phyloP scores from a whole-genome alignment of 495 filamentous ascomycete genomes.

The Penicillium waksmanii region DNA sequence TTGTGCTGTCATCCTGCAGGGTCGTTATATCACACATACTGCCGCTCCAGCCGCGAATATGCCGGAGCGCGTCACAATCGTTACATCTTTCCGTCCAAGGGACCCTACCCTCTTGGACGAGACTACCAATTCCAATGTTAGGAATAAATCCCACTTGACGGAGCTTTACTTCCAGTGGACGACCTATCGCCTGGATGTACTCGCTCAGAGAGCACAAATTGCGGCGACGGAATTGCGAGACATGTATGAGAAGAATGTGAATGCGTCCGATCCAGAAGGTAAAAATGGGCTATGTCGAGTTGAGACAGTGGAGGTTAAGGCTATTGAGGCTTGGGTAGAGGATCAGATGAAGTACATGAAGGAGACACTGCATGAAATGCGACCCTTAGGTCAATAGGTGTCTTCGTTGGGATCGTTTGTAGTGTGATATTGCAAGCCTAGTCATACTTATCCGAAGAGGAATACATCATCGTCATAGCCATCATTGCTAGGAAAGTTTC shows the following conservation, averaged over 20 bases:
- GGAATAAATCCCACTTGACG: slow-evolving; percentile 62
- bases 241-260: neutral
- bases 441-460: slow-evolving; percentile 3
- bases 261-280: slow-evolving; percentile 1
- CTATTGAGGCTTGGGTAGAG: neutral
- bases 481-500: neutral
- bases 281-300: slow-evolving; percentile 5
- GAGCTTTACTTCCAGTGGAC: slow-evolving; percentile 71
- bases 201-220: slow-evolving; percentile 52
- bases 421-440: neutral
- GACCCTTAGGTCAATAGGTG: neutral
- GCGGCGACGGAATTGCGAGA: slow-evolving; percentile 1
- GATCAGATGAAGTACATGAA: slow-evolving; percentile 10
- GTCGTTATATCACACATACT: slow-evolving; percentile 71
- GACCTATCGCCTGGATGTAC: slow-evolving; percentile 70
- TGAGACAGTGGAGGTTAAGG: slow-evolving; percentile 8
- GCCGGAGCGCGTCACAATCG: slow-evolving; percentile 72
- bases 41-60: slow-evolving; percentile 64
- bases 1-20: slow-evolving; percentile 69
- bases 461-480: neutral
- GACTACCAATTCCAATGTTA: slow-evolving; percentile 63
- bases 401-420: neutral
- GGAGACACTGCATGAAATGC: slow-evolving; percentile 11
- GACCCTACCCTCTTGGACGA: slow-evolving; percentile 62
- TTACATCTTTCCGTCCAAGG: slow-evolving; percentile 69